A percentile compares a stretch with the other conserved stretches of the same genome.
phyloP scores from a whole-genome alignment of 108 stramenopile genomes.

The Stephanodiscus minutulus region DNA sequence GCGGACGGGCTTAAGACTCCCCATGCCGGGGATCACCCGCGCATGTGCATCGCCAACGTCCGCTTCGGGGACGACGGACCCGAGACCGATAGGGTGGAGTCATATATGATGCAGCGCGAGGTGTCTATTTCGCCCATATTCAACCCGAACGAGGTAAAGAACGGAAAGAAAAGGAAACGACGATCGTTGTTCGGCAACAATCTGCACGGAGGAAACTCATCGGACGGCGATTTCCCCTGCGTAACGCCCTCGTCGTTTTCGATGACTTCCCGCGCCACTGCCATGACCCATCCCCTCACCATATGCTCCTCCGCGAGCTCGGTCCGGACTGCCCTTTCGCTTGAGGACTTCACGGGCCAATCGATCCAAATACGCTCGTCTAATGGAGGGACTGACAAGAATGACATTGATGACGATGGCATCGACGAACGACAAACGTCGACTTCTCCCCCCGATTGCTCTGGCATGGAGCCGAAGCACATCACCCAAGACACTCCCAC shows the following conservation, averaged over 20 bases:
- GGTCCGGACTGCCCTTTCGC: conserved; percentile 23
- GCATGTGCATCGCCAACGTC: conserved; percentile 46
- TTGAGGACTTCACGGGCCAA: conserved; percentile 2
- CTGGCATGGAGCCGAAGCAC: conserved; percentile 35
- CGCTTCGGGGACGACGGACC: conserved; percentile 32
- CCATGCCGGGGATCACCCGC: conserved; percentile 38
- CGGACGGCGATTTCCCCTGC: background rate
- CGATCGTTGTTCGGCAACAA: conserved; percentile 21
- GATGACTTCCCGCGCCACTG: conserved; percentile 37
- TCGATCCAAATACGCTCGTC: conserved; percentile 26
- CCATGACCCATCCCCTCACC: conserved; percentile 39
- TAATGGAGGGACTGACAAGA: background rate
- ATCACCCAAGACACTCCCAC: conserved; percentile 27
- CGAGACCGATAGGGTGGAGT: background rate
- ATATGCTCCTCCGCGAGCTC: conserved; percentile 35
- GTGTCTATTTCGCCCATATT: conserved; percentile 44
- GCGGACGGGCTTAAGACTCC: conserved; percentile 39
- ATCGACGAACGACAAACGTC: background rate
- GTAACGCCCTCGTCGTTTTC: conserved; percentile 43
- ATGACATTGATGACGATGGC: background rate
- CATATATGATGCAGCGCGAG: conserved; percentile 33
- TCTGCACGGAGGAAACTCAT: background rate
- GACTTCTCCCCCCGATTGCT: conserved; percentile 14
- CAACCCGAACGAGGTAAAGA: conserved; percentile 10
- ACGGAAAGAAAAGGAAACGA: conserved; percentile 31